These are phyloP conservation scores for Starmera pachycereana DNA, from an alignment of 805 yeast species.

Conservation along the genomic window DNA sequence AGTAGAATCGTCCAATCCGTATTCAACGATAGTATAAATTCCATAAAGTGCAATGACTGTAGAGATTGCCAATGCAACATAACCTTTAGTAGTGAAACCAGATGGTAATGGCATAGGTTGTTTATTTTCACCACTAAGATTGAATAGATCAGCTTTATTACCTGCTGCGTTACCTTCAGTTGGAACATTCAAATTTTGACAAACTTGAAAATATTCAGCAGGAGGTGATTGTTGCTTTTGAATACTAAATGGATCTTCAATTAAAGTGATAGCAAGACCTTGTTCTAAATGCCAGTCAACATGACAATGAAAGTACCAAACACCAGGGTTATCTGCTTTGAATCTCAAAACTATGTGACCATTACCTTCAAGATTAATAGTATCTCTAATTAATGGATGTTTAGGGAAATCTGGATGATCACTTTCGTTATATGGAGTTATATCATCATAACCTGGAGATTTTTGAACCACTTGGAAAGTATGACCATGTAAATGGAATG, in stretches of 20 bases:
- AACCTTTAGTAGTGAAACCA: constrained; percentile 66
- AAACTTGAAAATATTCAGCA: constrained; percentile 37
- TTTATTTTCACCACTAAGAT: constrained; percentile 47
- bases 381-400: constrained; percentile 60
- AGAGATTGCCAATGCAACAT: constrained; percentile 48
- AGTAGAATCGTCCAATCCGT: constrained; percentile 55
- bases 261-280: constrained; percentile 62
- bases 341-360: constrained; percentile 65
- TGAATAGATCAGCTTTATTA: constrained; percentile 38
- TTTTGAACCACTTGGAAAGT: constrained; percentile 52
- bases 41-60: constrained; percentile 51
- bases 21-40: constrained; percentile 44
- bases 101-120: constrained; percentile 56
- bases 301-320: constrained; percentile 93
- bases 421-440: constrained; percentile 43
- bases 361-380: constrained; percentile 54
- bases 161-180: constrained; percentile 70
- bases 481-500: constrained; percentile 74
- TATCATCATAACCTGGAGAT: constrained; percentile 41
- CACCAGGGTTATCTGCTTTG: constrained; percentile 81
- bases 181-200: constrained; percentile 36
- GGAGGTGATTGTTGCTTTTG: constrained; percentile 29
- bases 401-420: constrained; percentile 38
- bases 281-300: constrained; percentile 80
- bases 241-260: constrained; percentile 58